A percentile compares a stretch with the other conserved stretches of the same genome.
Conservation (phyloP, 352 stramenopile genomes). For the Pythium folliculosum region DNA sequence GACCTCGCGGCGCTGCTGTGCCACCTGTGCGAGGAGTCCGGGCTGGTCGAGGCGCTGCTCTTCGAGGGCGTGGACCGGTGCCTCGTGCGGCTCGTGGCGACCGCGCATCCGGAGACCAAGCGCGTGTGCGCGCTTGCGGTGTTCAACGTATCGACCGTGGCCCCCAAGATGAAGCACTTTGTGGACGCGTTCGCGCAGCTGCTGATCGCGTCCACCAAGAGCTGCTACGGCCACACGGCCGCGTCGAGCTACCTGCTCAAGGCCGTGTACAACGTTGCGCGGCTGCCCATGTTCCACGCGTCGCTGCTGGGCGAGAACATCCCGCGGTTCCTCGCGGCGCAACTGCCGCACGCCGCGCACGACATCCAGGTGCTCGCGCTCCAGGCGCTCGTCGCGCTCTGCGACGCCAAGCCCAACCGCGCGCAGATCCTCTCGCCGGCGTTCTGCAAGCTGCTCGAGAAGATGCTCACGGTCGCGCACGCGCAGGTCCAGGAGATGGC, state of each 20-base stretch:
- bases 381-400: slow-evolving; percentile 53
- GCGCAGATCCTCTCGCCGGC: slow-evolving; percentile 45
- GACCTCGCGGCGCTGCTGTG: slow-evolving; percentile 70
- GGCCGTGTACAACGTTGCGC: slow-evolving; percentile 68
- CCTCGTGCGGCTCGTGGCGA: slow-evolving; percentile 47
- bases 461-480: slow-evolving; percentile 40
- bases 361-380: slow-evolving; percentile 48
- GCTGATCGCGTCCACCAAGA: slow-evolving; percentile 39
- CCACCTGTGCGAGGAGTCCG: slow-evolving; percentile 64
- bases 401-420: slow-evolving; percentile 50
- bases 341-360: slow-evolving; percentile 43
- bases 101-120: slow-evolving; percentile 57
- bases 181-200: slow-evolving; percentile 65
- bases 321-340: slow-evolving; percentile 51
- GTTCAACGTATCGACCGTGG: slow-evolving; percentile 71
- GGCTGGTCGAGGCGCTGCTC: slow-evolving; percentile 56
- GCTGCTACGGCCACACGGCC: slow-evolving; percentile 24
- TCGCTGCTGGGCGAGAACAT: slow-evolving; percentile 67
- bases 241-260: slow-evolving; percentile 60
- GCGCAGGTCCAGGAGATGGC: slow-evolving; percentile 59
- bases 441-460: slow-evolving; percentile 56
- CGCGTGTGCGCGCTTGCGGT: slow-evolving; percentile 67
- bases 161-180: slow-evolving; percentile 61
- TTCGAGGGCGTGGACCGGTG: slow-evolving; percentile 73
- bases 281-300: slow-evolving; percentile 55